These are phyloP conservation scores for Termitomyces sp. DNA, from an alignment of 768 basidiomycete genomes.

Conservation along the genomic window DNA sequence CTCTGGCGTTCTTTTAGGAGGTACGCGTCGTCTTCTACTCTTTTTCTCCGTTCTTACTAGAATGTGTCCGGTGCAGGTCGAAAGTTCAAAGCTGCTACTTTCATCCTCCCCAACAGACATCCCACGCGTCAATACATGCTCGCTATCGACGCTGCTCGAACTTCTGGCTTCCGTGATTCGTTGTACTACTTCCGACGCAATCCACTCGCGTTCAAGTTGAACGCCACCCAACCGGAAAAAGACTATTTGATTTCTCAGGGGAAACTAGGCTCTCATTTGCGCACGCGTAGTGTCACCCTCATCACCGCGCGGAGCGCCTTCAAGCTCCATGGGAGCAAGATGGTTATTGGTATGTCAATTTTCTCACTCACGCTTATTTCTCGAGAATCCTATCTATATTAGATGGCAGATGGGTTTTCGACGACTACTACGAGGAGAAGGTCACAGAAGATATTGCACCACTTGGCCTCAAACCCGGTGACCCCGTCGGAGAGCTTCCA, in stretches of 20 bases:
- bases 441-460: constrained; percentile 68
- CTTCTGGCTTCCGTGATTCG: constrained; percentile 94
- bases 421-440: constrained; percentile 95
- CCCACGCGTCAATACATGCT: constrained; percentile 87
- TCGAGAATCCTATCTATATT: background rate
- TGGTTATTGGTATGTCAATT: constrained; percentile 63
- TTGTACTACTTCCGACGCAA: constrained; percentile 97
- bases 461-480: constrained; percentile 79
- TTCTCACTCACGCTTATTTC: background rate
- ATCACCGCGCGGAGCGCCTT: constrained; percentile 89
- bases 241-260: constrained; percentile 86
- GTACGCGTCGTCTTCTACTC: constrained; percentile 36
- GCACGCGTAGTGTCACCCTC: constrained; percentile 89
- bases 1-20: constrained; percentile 78
- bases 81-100: constrained; percentile 84
- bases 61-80: constrained; percentile 47
- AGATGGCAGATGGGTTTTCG: constrained; percentile 91
- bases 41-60: background rate
- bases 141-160: constrained; percentile 94
- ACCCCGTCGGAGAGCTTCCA: constrained; percentile 76
- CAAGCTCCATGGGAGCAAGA: constrained; percentile 91
- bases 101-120: constrained; percentile 80
- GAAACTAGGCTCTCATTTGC: constrained; percentile 82
- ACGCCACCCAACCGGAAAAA: constrained; percentile 86
- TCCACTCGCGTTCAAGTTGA: constrained; percentile 83